Percentiles rank a stretch among this genome's conserved stretches.
Conservation (phyloP, 2,329 filamentous ascomycete species). For the Aureobasidium namibiae region DNA sequence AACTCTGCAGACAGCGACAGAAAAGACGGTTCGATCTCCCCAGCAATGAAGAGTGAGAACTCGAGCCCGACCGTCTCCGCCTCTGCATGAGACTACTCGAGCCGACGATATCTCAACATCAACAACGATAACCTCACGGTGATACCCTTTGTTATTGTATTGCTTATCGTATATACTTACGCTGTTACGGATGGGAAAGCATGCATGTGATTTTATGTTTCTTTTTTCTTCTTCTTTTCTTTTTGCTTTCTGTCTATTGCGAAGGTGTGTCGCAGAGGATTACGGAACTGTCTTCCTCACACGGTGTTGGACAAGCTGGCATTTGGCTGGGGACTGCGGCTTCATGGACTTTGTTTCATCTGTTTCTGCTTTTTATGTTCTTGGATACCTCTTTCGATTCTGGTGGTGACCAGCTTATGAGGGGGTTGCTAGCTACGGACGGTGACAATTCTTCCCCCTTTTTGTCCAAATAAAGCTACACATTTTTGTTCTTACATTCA, state of each 20-base stretch:
- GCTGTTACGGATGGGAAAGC: conserved; percentile 12
- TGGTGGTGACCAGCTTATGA: neutral
- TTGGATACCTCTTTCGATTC: conserved; percentile 10
- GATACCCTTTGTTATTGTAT: conserved; percentile 17
- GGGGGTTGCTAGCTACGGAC: neutral
- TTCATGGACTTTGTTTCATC: neutral
- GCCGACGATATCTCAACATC: neutral
- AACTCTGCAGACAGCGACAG: conserved; percentile 27
- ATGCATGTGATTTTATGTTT: conserved; percentile 5
- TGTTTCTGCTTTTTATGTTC: neutral
- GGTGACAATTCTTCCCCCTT: neutral
- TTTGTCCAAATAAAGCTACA: neutral
- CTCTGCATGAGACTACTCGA: conserved; percentile 16
- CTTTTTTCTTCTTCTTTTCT: neutral
- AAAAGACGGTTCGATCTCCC: conserved; percentile 28
- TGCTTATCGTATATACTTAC: conserved; percentile 13
- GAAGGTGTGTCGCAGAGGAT: neutral
- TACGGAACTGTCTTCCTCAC: conserved; percentile 3
- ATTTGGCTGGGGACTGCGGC: neutral
- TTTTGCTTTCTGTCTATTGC: neutral
- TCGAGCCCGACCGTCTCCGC: conserved; percentile 24
- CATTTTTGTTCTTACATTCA: neutral
- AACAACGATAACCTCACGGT: conserved; percentile 5
- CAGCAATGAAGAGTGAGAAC: conserved; percentile 26
- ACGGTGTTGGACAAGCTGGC: conserved; percentile 3